Percentiles rank a stretch among this genome's conserved stretches.
Conservation (phyloP, 352 stramenopile species). For the Bremia lactucae region DNA sequence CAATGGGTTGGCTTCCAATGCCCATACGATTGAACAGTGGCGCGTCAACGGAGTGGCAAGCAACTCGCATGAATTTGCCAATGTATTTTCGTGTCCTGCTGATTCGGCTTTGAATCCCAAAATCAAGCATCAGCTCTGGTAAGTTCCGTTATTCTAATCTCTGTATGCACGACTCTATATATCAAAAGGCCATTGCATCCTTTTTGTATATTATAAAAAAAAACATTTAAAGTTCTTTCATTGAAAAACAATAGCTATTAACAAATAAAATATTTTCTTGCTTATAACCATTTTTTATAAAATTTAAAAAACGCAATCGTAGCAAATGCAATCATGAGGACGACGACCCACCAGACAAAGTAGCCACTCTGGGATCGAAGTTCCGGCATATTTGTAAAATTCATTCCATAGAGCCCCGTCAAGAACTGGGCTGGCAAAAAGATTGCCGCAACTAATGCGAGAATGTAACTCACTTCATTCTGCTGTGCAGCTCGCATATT, state of each 20-base stretch:
- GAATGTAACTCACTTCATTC: constrained; percentile 66
- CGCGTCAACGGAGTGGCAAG: constrained; percentile 70
- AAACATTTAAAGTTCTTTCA: too few species aligned
- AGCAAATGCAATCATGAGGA: constrained; percentile 33
- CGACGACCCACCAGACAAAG: constrained; percentile 64
- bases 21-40: constrained; percentile 59
- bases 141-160: too few species aligned
- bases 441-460: constrained; percentile 70
- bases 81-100: constrained; percentile 42
- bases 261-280: too few species aligned
- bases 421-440: constrained; percentile 80
- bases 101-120: constrained; percentile 60
- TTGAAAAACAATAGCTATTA: too few species aligned
- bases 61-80: constrained; percentile 61
- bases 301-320: constrained; percentile 53
- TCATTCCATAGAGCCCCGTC: constrained; percentile 83
- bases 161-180: too few species aligned
- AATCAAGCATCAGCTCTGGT: constrained; percentile 72
- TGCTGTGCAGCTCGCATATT: constrained; percentile 51
- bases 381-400: constrained; percentile 83
- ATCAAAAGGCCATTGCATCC: too few species aligned
- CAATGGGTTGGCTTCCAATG: constrained; percentile 37
- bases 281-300: constrained; percentile 67
- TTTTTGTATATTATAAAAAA: too few species aligned
- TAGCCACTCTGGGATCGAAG: constrained; percentile 69